These are phyloP conservation scores for Sporobolomyces phaffii DNA, from an alignment of 768 basidiomycete genomes.

Conservation along the genomic window DNA sequence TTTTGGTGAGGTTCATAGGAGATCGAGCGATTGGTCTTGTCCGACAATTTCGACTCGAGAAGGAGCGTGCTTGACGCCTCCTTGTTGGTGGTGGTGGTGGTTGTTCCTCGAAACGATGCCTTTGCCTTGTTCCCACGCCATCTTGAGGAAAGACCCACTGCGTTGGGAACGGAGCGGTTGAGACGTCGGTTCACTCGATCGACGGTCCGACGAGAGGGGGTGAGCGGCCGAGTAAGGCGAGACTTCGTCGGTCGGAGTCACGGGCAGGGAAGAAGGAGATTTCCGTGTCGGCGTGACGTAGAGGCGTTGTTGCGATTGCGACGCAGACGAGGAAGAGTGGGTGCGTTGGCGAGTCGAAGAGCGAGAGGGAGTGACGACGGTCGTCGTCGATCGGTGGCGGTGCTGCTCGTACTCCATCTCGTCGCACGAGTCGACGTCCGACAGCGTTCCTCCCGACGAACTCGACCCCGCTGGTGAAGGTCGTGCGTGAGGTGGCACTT, in stretches of 20 bases:
- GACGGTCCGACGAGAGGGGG: neutral
- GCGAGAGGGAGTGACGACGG: neutral
- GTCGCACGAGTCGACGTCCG: conserved; percentile 30
- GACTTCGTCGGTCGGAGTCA: conserved; percentile 37
- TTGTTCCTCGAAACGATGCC: conserved; percentile 14
- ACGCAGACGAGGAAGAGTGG: neutral
- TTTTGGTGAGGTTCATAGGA: neutral
- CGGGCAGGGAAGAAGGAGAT: conserved; percentile 19
- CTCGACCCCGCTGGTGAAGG: conserved; percentile 25
- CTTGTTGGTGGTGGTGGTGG: neutral
- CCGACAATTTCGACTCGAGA: conserved; percentile 9
- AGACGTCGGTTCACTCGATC: neutral
- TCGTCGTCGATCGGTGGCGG: neutral
- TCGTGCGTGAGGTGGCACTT: neutral
- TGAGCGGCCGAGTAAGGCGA: conserved; percentile 16
- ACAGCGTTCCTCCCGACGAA: conserved; percentile 32
- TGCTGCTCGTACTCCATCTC: conserved; percentile 15
- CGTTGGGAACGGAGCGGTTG: conserved; percentile 25
- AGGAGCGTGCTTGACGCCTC: neutral
- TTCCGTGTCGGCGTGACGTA: neutral
- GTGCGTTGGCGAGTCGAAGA: neutral
- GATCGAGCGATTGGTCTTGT: conserved; percentile 5
- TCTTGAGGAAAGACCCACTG: conserved; percentile 25
- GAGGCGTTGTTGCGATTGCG: neutral
- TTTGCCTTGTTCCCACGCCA: conserved; percentile 28